phyloP scores from a whole-genome alignment of 2,329 filamentous ascomycete genomes.

The Dactylellina cionopaga region DNA sequence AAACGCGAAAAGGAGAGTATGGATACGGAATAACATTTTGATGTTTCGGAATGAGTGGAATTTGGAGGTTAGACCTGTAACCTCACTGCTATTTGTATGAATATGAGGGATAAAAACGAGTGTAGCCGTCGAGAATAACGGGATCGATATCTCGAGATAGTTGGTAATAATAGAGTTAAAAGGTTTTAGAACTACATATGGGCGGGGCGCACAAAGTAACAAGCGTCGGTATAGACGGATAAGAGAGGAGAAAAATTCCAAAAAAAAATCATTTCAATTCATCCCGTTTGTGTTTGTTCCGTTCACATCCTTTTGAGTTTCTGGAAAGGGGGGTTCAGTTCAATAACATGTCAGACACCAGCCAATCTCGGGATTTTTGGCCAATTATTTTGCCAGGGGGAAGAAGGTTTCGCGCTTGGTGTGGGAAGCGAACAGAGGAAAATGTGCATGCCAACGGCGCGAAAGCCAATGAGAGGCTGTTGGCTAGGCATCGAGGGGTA shows the following conservation, averaged over 20 bases:
- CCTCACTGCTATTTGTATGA: neutral
- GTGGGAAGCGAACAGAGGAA: neutral
- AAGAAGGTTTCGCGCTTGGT: conserved; percentile 25
- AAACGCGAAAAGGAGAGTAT: conserved; percentile 26
- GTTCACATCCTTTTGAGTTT: neutral
- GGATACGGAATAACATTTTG: conserved; percentile 27
- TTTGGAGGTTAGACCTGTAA: conserved; percentile 2
- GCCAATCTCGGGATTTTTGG: conserved; percentile 22
- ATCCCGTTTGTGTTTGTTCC: too few relatives aligned
- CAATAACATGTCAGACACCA: too few relatives aligned
- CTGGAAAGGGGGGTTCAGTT: conserved; percentile 24
- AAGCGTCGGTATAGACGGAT: too few relatives aligned
- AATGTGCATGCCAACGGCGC: conserved; percentile 1
- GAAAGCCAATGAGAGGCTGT: conserved; percentile 13
- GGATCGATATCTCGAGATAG: too few relatives aligned
- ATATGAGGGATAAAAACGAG: neutral
- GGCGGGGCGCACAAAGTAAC: too few relatives aligned
- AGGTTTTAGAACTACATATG: too few relatives aligned
- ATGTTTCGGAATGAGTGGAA: conserved; percentile 6
- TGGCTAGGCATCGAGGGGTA: neutral
- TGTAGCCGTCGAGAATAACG: neutral
- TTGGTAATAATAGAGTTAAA: too few relatives aligned
- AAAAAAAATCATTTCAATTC: too few relatives aligned
- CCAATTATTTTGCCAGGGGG: conserved; percentile 7
- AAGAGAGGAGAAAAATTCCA: too few relatives aligned